Evolutionary conservation across 73 alveolate genomes (phyloP), one percentile per base, ranked within the genome.

Genomic region (Urostyla sp.): DNA sequence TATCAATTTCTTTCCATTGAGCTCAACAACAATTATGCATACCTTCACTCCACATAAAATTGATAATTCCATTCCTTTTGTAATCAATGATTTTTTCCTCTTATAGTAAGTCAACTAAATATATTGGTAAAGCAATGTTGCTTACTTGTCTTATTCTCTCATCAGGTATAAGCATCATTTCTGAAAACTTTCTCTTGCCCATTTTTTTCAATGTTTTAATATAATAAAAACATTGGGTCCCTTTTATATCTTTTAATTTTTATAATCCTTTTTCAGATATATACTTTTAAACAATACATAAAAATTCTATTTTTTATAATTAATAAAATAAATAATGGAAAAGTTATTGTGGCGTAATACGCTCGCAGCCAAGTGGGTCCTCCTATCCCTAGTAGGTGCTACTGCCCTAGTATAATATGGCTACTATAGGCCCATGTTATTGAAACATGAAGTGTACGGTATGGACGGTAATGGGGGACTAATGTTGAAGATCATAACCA

Each of bases 381-480:
- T 76, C 59, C 72, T 51, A 10, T 6, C 50, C 63, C 24, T 76
- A 7, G 7, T 40, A 7, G 58, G 24, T 4, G 88, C 73, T 57
- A 16, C 58, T 13, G 7, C 59, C 49, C 21, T 58, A 52, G 8
- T 36, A 13, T 69, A 76, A 37, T 10, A 59, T 20, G 24, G 38
- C 28, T 30, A 58, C 79, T 59, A 28, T 55, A 40, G 20, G 40
- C 66, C 72, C 16, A 23, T 6, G 58, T 53, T 82, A 15, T 38
- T 37, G 8, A n/a, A 69, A 26, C 46, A 54, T 20, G 86, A 82
- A 35, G 80, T 72, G 5, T 82, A 72, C 80, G 91, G 91, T 34
- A 24, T 34, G n/a, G 91, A 82, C 34, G 91, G 88, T 59, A 82
- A 82, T 28, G 91, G 91, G 4, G 91, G 91, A 3, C 35, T 37